phyloP scores from a whole-genome alignment of 805 yeast species.

The Kuraishia capsulata region DNA sequence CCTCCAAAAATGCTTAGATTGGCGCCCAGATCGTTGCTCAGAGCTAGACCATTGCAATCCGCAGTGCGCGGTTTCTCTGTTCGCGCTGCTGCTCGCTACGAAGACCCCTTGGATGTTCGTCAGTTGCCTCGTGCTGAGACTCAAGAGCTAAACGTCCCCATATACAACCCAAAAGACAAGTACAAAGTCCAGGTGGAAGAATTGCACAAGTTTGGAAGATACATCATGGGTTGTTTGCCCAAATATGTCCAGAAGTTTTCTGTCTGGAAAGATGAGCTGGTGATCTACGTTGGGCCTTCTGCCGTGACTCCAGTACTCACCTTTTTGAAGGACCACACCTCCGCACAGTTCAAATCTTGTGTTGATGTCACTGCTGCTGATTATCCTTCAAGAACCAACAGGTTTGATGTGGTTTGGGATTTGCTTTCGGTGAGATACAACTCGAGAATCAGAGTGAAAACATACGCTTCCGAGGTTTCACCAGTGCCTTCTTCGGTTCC shows the following conservation, averaged over 20 bases:
- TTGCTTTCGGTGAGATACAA: slow-evolving; percentile 73
- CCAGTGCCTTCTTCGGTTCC: slow-evolving; percentile 76
- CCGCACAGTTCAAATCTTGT: slow-evolving; percentile 70
- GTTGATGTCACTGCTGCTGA: slow-evolving; percentile 84
- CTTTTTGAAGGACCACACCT: slow-evolving; percentile 68
- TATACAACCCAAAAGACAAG: slow-evolving; percentile 72
- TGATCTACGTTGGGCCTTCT: slow-evolving; percentile 64
- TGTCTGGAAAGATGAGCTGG: slow-evolving; percentile 87
- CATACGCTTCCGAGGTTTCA: slow-evolving; percentile 75
- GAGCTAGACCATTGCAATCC: background rate
- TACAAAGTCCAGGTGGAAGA: slow-evolving; percentile 60
- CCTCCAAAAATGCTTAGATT: background rate
- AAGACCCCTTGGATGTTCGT: background rate
- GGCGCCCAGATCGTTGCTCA: background rate
- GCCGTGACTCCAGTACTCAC: slow-evolving; percentile 64
- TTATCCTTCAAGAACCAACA: slow-evolving; percentile 72
- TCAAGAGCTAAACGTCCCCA: slow-evolving; percentile 30
- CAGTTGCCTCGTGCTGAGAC: slow-evolving; percentile 1
- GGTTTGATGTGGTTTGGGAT: slow-evolving; percentile 85
- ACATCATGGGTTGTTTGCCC: slow-evolving; percentile 70
- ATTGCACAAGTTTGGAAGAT: slow-evolving; percentile 73
- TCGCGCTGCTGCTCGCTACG: background rate
- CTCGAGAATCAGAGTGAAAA: slow-evolving; percentile 81
- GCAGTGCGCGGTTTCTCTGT: background rate
- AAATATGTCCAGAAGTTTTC: slow-evolving; percentile 75